Evolutionary conservation across 106 monocot genomes (phyloP).

Genomic region (Platanthera guangdongensis): DNA sequence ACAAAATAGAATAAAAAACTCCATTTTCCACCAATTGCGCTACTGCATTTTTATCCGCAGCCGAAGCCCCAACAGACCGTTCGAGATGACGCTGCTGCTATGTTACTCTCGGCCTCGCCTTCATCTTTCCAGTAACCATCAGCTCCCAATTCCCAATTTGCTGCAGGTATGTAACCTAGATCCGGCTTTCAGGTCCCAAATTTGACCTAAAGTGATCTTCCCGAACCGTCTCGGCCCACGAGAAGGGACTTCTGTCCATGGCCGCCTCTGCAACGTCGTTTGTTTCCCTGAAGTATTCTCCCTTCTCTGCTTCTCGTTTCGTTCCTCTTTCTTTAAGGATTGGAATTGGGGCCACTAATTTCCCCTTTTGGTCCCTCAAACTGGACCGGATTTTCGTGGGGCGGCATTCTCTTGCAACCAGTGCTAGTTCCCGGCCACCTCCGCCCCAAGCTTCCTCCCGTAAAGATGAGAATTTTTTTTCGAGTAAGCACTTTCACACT

Average conservation of each 20-base stretch:
- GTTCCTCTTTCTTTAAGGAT: background rate
- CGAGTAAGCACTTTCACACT: background rate
- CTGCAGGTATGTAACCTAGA: background rate
- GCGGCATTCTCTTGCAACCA: background rate
- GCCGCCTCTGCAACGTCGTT: background rate
- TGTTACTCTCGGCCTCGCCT: too few relatives aligned
- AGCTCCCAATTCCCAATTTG: background rate
- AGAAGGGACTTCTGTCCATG: background rate
- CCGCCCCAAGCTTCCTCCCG: background rate
- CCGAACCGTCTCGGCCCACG: background rate
- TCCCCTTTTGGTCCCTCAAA: background rate
- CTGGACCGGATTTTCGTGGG: background rate
- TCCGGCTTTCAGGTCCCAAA: background rate
- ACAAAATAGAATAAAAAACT: too few relatives aligned
- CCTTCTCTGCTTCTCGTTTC: background rate
- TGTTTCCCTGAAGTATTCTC: background rate
- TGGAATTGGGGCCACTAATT: background rate
- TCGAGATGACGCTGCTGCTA: too few relatives aligned
- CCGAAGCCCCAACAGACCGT: too few relatives aligned
- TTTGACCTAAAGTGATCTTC: background rate
- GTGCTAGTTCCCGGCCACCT: background rate
- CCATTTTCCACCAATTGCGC: too few relatives aligned
- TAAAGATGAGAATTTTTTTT: background rate
- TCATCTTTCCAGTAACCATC: too few relatives aligned
- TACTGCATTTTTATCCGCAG: too few relatives aligned